Conservation (phyloP, 306 rosid species). For the Canavalia ensiformis region DNA sequence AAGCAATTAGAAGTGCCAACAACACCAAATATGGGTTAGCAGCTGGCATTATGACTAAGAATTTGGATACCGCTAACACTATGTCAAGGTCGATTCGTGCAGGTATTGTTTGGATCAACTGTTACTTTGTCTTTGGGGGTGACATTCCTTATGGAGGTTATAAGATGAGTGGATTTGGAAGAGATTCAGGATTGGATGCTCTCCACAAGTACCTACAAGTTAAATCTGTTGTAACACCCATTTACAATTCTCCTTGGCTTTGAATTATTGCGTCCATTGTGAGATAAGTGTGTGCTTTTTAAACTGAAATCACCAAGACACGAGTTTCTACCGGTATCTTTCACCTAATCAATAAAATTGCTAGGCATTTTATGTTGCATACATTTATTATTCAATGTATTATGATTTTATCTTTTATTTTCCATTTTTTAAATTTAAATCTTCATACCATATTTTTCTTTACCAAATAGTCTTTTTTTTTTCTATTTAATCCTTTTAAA, state of each 20-base stretch:
- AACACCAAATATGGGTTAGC: conserved; percentile 79
- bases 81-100: conserved; percentile 88
- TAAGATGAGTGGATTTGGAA: conserved; percentile 91
- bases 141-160: conserved; percentile 88
- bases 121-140: conserved; percentile 69
- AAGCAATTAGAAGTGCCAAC: conserved; percentile 78
- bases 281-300: neutral
- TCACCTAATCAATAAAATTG: conserved; percentile 14
- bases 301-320: neutral
- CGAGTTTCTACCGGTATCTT: neutral
- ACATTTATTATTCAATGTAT: neutral
- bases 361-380: neutral
- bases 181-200: conserved; percentile 71
- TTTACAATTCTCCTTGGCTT: conserved; percentile 91
- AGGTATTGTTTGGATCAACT: conserved; percentile 82
- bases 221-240: conserved; percentile 83
- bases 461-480: too few relatives aligned
- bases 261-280: conserved; percentile 23
- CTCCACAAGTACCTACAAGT: conserved; percentile 74
- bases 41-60: conserved; percentile 84
- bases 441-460: too few relatives aligned
- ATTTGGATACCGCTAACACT: conserved; percentile 75
- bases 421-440: too few relatives aligned
- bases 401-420: neutral
- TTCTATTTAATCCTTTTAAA: too few relatives aligned